A percentile compares a stretch with the other conserved stretches of the same genome.
Conservation (phyloP, 306 rosid genomes). For the Sicyos baderoa region DNA sequence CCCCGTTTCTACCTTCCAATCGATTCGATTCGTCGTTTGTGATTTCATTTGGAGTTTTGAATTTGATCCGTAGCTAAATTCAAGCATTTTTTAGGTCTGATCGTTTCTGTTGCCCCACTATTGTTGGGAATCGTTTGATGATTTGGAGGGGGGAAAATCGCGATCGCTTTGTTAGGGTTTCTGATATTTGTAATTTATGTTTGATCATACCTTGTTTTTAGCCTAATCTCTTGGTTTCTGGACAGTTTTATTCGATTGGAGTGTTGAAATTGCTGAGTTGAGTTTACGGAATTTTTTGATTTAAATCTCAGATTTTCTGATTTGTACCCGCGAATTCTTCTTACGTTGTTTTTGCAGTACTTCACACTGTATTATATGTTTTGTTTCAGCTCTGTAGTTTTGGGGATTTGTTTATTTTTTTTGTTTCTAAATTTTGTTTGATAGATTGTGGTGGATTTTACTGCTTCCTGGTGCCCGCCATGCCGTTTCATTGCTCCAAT, state of each 20-base stretch:
- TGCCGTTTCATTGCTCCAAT: conserved; percentile 80
- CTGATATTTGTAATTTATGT: neutral
- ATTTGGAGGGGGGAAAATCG: neutral
- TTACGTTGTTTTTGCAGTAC: no score
- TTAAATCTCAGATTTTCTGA: neutral
- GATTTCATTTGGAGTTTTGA: neutral
- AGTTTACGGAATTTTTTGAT: no score
- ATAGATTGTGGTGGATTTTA: conserved; percentile 65
- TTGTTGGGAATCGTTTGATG: neutral
- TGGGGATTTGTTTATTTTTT: neutral
- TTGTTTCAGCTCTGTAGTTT: neutral
- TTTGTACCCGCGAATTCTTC: neutral
- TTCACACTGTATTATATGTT: no score
- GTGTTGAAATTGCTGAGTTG: no score
- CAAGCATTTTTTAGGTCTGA: neutral
- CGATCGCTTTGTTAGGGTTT: conserved; percentile 8
- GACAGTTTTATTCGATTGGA: neutral
- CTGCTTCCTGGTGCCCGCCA: conserved; percentile 99
- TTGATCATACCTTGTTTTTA: neutral
- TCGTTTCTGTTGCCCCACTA: neutral
- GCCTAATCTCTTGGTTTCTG: no score
- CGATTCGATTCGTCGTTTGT: neutral
- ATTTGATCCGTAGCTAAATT: neutral
- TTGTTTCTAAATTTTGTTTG: neutral
- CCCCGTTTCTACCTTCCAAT: neutral